phyloP scores from a whole-genome alignment of 352 stramenopile genomes.

The Pythium pectinolyticum region DNA sequence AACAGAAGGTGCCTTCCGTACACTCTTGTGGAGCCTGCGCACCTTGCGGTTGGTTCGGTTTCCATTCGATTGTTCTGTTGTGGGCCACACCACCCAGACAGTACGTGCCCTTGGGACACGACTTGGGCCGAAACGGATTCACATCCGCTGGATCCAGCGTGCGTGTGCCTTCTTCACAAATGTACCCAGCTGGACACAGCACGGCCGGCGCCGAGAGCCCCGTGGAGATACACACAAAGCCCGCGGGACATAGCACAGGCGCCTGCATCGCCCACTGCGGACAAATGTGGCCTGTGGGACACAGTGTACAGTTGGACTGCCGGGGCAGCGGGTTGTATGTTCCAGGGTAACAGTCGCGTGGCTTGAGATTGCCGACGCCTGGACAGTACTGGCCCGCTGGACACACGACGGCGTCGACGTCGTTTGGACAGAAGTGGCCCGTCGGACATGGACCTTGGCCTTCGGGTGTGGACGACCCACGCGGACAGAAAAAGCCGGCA shows the following conservation, averaged over 20 bases:
- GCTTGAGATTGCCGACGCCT: constrained; percentile 68
- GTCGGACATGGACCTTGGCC: constrained; percentile 84
- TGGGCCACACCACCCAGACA: constrained; percentile 95
- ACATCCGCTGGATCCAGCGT: too few species aligned
- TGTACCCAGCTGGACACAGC: constrained; percentile 94
- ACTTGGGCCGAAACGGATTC: constrained; percentile 94
- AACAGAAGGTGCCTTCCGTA: constrained; percentile 94
- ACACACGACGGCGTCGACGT: constrained; percentile 85
- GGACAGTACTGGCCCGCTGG: constrained; percentile 93
- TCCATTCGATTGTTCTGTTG: too few species aligned
- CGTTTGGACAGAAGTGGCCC: constrained; percentile 93
- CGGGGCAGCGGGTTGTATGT: constrained; percentile 93
- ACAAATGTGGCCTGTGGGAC: constrained; percentile 93
- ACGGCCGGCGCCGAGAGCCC: constrained; percentile 88
- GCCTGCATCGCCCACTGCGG: constrained; percentile 91
- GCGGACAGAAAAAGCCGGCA: constrained; percentile 90
- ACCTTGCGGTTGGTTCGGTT: too few species aligned
- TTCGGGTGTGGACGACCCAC: constrained; percentile 79
- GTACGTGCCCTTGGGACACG: constrained; percentile 95
- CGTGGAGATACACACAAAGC: constrained; percentile 91
- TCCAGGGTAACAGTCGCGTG: constrained; percentile 89
- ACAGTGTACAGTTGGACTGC: constrained; percentile 86
- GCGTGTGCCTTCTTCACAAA: constrained; percentile 92
- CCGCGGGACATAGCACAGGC: constrained; percentile 89
- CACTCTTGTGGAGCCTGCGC: too few species aligned